phyloP scores from a whole-genome alignment of 768 basidiomycete species.

The Lentinula sp. region DNA sequence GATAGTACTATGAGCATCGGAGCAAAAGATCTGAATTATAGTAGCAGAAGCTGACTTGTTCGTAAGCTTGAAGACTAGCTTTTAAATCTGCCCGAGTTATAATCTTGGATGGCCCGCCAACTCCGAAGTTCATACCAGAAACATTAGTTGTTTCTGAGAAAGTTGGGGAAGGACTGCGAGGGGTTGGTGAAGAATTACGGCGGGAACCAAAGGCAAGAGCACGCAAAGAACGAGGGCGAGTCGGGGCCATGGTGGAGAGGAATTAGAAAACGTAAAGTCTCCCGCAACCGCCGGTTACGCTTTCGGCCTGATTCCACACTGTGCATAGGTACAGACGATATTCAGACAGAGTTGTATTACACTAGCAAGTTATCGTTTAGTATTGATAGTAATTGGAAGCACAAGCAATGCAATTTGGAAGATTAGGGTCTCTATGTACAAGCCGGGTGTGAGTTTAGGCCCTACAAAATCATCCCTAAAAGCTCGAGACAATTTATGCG shows the following conservation, averaged over 20 bases:
- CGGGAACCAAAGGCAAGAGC: conserved; percentile 42
- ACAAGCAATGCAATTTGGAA: too few relatives aligned
- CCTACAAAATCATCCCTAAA: too few relatives aligned
- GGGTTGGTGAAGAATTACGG: conserved; percentile 40
- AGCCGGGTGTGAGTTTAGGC: too few relatives aligned
- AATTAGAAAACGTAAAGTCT: neutral
- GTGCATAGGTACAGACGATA: too few relatives aligned
- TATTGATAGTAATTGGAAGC: too few relatives aligned
- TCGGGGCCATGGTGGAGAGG: conserved; percentile 35
- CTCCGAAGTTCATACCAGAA: conserved; percentile 72
- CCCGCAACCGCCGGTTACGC: neutral
- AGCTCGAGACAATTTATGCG: too few relatives aligned
- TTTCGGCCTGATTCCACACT: neutral
- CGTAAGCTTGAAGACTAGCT: conserved; percentile 71
- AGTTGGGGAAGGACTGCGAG: conserved; percentile 69
- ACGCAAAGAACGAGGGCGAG: conserved; percentile 51
- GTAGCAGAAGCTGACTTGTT: conserved; percentile 50
- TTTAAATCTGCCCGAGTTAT: conserved; percentile 78
- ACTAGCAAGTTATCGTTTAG: too few relatives aligned
- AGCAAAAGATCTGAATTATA: neutral
- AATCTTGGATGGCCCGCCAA: conserved; percentile 71
- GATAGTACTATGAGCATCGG: neutral
- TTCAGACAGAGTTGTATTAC: too few relatives aligned
- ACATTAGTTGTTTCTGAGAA: conserved; percentile 78
- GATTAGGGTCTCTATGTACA: too few relatives aligned